Evolutionary conservation across 1,284 basidiomycete genomes (phyloP).

Genomic region (Ustilago crameri): DNA sequence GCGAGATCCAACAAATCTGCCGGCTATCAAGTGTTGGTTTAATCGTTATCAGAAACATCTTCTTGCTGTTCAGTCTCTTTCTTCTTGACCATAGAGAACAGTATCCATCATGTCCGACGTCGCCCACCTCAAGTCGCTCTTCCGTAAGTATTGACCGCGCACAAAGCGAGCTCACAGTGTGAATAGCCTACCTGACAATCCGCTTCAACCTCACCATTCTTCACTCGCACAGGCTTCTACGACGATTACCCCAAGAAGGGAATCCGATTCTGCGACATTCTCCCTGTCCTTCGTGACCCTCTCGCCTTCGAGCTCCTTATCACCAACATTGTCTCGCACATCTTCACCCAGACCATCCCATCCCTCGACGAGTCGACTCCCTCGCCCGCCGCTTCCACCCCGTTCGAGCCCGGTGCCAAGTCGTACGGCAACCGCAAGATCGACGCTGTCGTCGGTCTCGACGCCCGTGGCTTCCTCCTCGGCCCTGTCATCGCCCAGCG

Average conservation of each 20-base stretch:
- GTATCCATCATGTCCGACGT: conserved; percentile 53
- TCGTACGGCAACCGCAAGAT: conserved; percentile 71
- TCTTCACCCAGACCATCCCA: conserved; percentile 80
- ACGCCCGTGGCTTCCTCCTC: conserved; percentile 94
- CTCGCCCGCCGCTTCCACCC: conserved; percentile 9
- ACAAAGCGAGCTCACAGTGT: background rate
- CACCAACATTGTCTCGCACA: conserved; percentile 86
- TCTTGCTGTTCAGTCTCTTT: background rate
- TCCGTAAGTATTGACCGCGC: conserved; percentile 38
- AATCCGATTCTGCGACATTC: conserved; percentile 66
- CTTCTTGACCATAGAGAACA: conserved; percentile 1
- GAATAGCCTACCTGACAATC: background rate
- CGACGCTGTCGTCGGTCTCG: conserved; percentile 93
- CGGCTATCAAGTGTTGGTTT: conserved; percentile 5
- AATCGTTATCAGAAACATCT: background rate
- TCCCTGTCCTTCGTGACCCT: conserved; percentile 67
- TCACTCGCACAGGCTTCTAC: conserved; percentile 55
- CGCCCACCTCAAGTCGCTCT: conserved; percentile 57
- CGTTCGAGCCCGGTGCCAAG: conserved; percentile 40
- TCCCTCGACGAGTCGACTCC: conserved; percentile 67
- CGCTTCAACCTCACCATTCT: background rate
- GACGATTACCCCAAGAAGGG: conserved; percentile 67
- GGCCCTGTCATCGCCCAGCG: conserved; percentile 91
- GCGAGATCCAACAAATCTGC: conserved; percentile 18
- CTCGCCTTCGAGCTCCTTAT: conserved; percentile 75